Evolutionary conservation across 1,139 yeast species (phyloP).

Genomic region (Hemisphaericaspora subhashii): DNA sequence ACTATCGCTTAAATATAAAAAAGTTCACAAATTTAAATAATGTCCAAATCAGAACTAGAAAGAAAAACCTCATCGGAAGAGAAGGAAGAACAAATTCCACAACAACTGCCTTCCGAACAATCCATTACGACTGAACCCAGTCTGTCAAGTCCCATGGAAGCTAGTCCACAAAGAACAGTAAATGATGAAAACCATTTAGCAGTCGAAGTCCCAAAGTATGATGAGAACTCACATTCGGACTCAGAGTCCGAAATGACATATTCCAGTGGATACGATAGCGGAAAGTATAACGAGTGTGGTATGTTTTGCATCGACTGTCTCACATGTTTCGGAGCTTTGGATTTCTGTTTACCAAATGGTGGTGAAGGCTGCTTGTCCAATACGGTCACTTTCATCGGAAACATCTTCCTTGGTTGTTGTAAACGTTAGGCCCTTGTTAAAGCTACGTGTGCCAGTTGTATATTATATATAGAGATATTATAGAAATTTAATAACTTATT

Average conservation of each 20-base stretch:
- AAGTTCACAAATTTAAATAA: neutral
- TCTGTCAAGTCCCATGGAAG: conserved; percentile 16
- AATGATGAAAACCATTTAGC: neutral
- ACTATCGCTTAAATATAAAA: neutral
- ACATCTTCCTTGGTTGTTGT: conserved; percentile 36
- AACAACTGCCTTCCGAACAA: conserved; percentile 2
- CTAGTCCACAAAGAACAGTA: conserved; percentile 5
- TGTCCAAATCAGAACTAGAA: neutral
- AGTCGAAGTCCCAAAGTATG: neutral
- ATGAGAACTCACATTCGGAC: conserved; percentile 1
- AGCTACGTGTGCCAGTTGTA: neutral
- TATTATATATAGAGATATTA: neutral
- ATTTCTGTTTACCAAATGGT: conserved; percentile 41
- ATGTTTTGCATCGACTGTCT: conserved; percentile 43
- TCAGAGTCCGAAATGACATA: conserved; percentile 19
- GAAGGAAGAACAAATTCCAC: conserved; percentile 5
- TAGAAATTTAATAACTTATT: neutral
- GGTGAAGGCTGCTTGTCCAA: conserved; percentile 44
- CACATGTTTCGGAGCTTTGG: conserved; percentile 44
- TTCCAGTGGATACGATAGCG: conserved; percentile 38
- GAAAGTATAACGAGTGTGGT: conserved; percentile 39
- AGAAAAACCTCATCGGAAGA: conserved; percentile 1
- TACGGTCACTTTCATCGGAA: conserved; percentile 39
- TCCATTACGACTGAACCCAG: conserved; percentile 17
- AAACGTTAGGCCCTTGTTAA: conserved; percentile 21